Percentiles rank a stretch among this genome's conserved stretches.
Conservation (phyloP, 1,284 basidiomycete genomes). For the Ceratobasidium sp. region DNA sequence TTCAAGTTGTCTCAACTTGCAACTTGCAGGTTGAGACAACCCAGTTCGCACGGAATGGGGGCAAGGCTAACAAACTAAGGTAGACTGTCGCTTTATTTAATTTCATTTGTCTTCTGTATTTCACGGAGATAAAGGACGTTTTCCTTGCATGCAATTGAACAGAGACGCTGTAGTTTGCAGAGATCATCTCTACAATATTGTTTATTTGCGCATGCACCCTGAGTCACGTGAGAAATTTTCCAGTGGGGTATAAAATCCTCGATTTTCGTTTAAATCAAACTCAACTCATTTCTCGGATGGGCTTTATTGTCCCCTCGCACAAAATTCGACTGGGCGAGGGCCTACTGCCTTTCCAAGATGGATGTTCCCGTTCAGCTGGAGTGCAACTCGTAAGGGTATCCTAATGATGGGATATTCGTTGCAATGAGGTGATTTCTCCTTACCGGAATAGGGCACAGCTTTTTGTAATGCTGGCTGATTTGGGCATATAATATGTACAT, state of each 20-base stretch:
- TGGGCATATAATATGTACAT: not conserved
- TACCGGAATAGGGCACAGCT: slow-evolving; percentile 53
- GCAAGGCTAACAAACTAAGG: too few species aligned
- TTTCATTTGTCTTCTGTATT: too few species aligned
- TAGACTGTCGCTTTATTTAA: too few species aligned
- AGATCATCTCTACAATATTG: too few species aligned
- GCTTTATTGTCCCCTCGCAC: slow-evolving; percentile 62
- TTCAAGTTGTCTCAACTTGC: too few species aligned
- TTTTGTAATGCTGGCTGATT: not conserved
- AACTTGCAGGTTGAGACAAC: too few species aligned
- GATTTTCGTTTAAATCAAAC: slow-evolving; percentile 45
- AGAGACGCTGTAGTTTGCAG: too few species aligned
- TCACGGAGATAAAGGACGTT: too few species aligned
- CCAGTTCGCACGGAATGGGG: too few species aligned
- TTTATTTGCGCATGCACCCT: too few species aligned
- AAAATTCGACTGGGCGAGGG: slow-evolving; percentile 53
- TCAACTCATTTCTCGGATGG: slow-evolving; percentile 56
- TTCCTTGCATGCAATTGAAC: too few species aligned
- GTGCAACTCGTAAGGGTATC: slow-evolving; percentile 49
- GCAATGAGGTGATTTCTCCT: slow-evolving; percentile 59
- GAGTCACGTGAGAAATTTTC: too few species aligned
- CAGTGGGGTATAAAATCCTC: slow-evolving; percentile 5
- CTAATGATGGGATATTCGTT: slow-evolving; percentile 50
- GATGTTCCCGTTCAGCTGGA: slow-evolving; percentile 56
- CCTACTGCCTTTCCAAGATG: slow-evolving; percentile 59